phyloP scores from a whole-genome alignment of 2,329 filamentous ascomycete genomes.

The Diaporthe sp. region DNA sequence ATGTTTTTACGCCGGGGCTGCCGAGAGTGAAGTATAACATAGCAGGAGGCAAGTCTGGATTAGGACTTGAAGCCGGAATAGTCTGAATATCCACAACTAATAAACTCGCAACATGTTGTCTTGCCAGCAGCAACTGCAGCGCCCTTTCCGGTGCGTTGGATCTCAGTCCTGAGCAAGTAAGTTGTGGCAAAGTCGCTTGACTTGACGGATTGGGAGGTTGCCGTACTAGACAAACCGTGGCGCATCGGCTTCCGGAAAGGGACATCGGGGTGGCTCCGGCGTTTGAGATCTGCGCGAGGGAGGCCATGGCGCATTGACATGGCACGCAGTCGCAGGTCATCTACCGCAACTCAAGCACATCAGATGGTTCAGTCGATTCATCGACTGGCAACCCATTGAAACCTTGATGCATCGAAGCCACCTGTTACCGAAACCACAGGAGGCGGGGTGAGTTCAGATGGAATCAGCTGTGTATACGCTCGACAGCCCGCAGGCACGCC shows the following conservation, averaged over 20 bases:
- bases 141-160: background rate
- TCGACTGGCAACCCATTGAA: slow-evolving; percentile 26
- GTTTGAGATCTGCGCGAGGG: slow-evolving; percentile 30
- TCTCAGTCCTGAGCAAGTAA: background rate
- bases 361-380: slow-evolving; percentile 20
- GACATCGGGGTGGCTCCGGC: slow-evolving; percentile 21
- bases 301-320: slow-evolving; percentile 27
- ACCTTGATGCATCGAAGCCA: slow-evolving; percentile 31
- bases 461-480: slow-evolving; percentile 18
- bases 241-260: slow-evolving; percentile 31
- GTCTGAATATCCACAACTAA: background rate
- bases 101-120: slow-evolving; percentile 8
- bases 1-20: background rate
- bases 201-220: slow-evolving; percentile 22
- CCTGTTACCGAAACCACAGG: slow-evolving; percentile 22
- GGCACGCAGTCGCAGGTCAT: slow-evolving; percentile 10
- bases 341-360: slow-evolving; percentile 18
- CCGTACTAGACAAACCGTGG: slow-evolving; percentile 14
- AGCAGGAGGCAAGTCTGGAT: background rate
- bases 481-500: background rate
- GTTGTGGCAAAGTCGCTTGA: slow-evolving; percentile 20
- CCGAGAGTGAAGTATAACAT: background rate
- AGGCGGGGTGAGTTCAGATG: slow-evolving; percentile 34
- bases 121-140: slow-evolving; percentile 14
- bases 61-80: slow-evolving; percentile 8